Conservation (phyloP, 75 land plant species). For the Sequoiadendron giganteum region DNA sequence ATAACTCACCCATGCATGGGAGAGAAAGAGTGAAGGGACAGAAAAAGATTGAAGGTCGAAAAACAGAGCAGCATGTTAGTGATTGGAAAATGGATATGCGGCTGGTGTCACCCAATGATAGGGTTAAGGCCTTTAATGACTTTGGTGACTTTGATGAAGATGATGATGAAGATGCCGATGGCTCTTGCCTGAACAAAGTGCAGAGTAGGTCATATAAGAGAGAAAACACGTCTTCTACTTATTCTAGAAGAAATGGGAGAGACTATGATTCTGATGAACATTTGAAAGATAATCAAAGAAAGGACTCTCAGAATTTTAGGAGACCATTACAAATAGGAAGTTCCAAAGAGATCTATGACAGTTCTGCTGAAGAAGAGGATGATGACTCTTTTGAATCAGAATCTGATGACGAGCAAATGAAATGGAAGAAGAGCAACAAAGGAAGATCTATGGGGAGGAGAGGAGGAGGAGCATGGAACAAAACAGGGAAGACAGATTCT, state of each 20-base stretch:
- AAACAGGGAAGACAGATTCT: slow-evolving; percentile 3
- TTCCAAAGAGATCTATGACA: neutral
- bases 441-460: slow-evolving; percentile 18
- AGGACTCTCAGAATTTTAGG: neutral
- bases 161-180: slow-evolving; percentile 49
- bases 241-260: slow-evolving; percentile 26
- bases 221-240: neutral
- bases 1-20: slow-evolving; percentile 23
- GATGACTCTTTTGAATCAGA: slow-evolving; percentile 13
- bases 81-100: slow-evolving; percentile 3
- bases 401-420: slow-evolving; percentile 42
- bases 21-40: slow-evolving; percentile 14
- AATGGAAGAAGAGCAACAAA: slow-evolving; percentile 37
- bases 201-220: neutral
- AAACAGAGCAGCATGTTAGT: slow-evolving; percentile 15
- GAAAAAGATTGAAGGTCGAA: neutral
- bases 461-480: slow-evolving; percentile 16
- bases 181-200: slow-evolving; percentile 31
- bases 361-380: slow-evolving; percentile 33
- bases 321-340: slow-evolving; percentile 1
- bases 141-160: slow-evolving; percentile 75
- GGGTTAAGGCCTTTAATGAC: slow-evolving; percentile 21
- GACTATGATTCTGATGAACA: slow-evolving; percentile 30
- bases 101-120: neutral
- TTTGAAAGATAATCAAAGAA: neutral